A percentile compares a stretch with the other conserved stretches of the same genome.
These are phyloP conservation scores for Vairimorpha apis DNA, from an alignment of 371 early-diverging fungal species.

Conservation along the genomic window DNA sequence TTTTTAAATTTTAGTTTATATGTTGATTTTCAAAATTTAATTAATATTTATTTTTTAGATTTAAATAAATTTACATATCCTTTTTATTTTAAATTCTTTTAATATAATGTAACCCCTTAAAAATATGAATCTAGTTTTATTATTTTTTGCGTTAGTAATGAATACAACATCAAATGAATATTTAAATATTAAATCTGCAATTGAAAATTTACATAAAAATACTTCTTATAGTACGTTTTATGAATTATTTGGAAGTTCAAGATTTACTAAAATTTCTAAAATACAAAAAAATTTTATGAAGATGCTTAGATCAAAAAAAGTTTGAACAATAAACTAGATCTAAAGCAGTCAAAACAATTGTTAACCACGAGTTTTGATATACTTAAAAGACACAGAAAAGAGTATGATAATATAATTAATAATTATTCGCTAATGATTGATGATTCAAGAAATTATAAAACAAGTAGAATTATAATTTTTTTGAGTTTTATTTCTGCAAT, in stretches of 20 bases:
- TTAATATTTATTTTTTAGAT: no score
- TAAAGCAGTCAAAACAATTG: conserved; percentile 24
- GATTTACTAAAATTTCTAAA: not conserved
- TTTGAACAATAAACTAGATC: not conserved
- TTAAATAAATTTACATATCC: no score
- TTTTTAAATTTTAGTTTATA: no score
- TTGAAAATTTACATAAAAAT: conserved; percentile 31
- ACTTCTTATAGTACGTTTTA: conserved; percentile 38
- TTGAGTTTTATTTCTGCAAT: not conserved
- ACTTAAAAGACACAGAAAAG: conserved; percentile 17
- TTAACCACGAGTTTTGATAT: conserved; percentile 20
- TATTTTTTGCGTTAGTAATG: no score
- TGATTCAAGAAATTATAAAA: conserved; percentile 25
- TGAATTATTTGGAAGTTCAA: conserved; percentile 26
- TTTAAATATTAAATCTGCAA: not conserved
- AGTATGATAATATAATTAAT: conserved; percentile 39
- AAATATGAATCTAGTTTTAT: not conserved
- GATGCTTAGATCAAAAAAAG: conserved; percentile 4
- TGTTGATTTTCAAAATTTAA: no score
- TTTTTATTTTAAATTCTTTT: no score
- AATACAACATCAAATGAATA: not conserved
- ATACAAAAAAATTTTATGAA: conserved; percentile 42
- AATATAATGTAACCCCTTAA: not conserved
- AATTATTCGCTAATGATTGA: conserved; percentile 20
- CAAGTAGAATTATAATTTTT: conserved; percentile 11